Percentiles rank a stretch among this genome's conserved stretches.
phyloP scores from a whole-genome alignment of 2,329 filamentous ascomycete species.

The Phialophora expanda region DNA sequence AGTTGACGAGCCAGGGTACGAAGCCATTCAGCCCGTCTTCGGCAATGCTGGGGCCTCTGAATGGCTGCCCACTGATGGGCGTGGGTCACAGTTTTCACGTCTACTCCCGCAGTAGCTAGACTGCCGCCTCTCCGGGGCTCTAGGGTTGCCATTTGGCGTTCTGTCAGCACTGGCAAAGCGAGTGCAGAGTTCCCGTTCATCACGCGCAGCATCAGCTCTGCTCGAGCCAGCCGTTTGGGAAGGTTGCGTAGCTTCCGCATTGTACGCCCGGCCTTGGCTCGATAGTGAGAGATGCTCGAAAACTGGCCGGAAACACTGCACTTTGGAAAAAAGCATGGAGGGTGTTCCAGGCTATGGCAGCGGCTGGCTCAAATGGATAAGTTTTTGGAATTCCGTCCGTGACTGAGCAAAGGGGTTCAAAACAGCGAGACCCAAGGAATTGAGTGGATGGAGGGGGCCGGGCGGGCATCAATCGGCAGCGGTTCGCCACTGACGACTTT shows the following conservation, averaged over 20 bases:
- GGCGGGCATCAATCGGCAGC: slow-evolving; percentile 7
- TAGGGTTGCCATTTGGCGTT: slow-evolving; percentile 19
- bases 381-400: slow-evolving; percentile 10
- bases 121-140: slow-evolving; percentile 32
- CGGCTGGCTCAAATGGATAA: slow-evolving; percentile 7
- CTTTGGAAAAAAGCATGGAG: neutral
- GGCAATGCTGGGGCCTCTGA: slow-evolving; percentile 13
- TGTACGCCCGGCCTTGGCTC: slow-evolving; percentile 3
- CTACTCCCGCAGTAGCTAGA: slow-evolving; percentile 29
- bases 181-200: slow-evolving; percentile 9
- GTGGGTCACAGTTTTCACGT: slow-evolving; percentile 12
- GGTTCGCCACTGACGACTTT: slow-evolving; percentile 19
- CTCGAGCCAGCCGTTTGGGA: slow-evolving; percentile 16
- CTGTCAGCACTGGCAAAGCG: slow-evolving; percentile 29
- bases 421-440: slow-evolving; percentile 2
- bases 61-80: slow-evolving; percentile 13
- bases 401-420: slow-evolving; percentile 10
- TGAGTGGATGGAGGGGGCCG: slow-evolving; percentile 9
- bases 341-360: slow-evolving; percentile 4
- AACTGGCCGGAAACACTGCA: slow-evolving; percentile 4
- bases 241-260: slow-evolving; percentile 3
- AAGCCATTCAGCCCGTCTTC: slow-evolving; percentile 14
- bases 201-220: slow-evolving; percentile 23
- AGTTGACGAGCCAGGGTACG: slow-evolving; percentile 18
- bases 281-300: neutral